A percentile compares a stretch with the other conserved stretches of the same genome.
phyloP scores from a whole-genome alignment of 768 basidiomycete genomes.

The Amanita muscaria region DNA sequence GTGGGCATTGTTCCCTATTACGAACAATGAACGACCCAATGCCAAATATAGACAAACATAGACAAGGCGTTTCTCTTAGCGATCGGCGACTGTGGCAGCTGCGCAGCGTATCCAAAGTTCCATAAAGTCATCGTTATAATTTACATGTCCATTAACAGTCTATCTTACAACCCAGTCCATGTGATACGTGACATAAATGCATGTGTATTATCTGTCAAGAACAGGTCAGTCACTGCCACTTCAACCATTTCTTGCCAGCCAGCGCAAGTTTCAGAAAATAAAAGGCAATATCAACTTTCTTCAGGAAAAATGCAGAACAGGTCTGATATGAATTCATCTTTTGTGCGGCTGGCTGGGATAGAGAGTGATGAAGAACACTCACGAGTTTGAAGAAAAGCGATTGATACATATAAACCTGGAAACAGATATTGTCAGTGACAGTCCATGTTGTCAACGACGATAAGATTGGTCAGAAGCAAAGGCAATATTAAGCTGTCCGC shows the following conservation, averaged over 20 bases:
- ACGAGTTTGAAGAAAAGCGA: no score
- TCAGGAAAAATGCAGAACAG: conserved; percentile 56
- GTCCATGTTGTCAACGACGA: conserved; percentile 8
- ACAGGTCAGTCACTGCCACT: not conserved
- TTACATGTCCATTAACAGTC: not conserved
- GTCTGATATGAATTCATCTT: conserved; percentile 38
- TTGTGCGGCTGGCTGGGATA: conserved; percentile 9
- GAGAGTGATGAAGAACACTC: not conserved
- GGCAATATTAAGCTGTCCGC: conserved; percentile 64
- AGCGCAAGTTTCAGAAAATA: conserved; percentile 31
- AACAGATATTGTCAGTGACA: conserved; percentile 12
- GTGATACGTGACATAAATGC: no score
- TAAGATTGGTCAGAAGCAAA: conserved; percentile 33
- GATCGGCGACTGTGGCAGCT: no score
- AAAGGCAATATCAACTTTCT: conserved; percentile 50
- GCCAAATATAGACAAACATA: not conserved
- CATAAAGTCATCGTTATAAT: no score
- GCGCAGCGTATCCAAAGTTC: no score
- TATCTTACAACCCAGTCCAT: not conserved
- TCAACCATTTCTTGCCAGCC: no score
- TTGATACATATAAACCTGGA: not conserved
- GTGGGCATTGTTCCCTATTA: conserved; percentile 2
- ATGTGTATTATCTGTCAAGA: not conserved
- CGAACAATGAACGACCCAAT: not conserved
- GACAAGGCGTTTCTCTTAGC: no score